Evolutionary conservation across 306 rosid species (phyloP).

Genomic region (Canavalia ensiformis): DNA sequence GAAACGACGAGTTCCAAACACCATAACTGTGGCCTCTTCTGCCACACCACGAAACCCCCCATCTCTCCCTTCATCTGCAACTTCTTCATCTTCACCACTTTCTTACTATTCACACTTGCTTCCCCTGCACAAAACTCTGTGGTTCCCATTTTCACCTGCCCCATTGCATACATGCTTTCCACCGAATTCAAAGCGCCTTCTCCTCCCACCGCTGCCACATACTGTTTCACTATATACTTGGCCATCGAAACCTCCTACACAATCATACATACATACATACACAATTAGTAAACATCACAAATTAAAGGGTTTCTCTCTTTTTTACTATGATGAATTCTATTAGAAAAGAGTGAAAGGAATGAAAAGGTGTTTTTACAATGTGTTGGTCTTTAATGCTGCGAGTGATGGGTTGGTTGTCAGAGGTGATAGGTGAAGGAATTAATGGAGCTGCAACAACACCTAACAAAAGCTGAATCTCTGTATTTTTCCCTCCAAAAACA

Average conservation of each 20-base stretch:
- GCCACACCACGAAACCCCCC: conserved; percentile 97
- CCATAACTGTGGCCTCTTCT: conserved; percentile 86
- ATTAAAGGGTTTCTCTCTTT: no score
- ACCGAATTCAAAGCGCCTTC: conserved; percentile 71
- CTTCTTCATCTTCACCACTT: conserved; percentile 63
- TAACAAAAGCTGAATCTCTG: conserved; percentile 84
- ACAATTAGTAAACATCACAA: background rate
- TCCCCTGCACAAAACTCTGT: conserved; percentile 77
- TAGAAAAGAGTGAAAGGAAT: background rate
- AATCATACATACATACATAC: background rate
- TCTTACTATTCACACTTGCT: conserved; percentile 52
- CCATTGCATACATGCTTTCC: conserved; percentile 96
- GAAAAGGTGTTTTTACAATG: conserved; percentile 50
- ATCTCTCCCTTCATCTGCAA: conserved; percentile 67
- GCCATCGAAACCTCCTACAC: conserved; percentile 85
- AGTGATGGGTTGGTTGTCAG: conserved; percentile 63
- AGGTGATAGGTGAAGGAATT: conserved; percentile 71
- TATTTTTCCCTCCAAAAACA: conserved; percentile 66
- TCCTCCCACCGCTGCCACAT: conserved; percentile 92
- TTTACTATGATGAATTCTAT: background rate
- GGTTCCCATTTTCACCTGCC: conserved; percentile 85
- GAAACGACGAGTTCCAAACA: conserved; percentile 84
- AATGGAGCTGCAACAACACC: conserved; percentile 95
- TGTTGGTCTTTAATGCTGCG: conserved; percentile 79
- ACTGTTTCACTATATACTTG: conserved; percentile 87